These are phyloP conservation scores for Umbelopsis sp. DNA, from an alignment of 371 early-diverging fungal species.

Conservation along the genomic window DNA sequence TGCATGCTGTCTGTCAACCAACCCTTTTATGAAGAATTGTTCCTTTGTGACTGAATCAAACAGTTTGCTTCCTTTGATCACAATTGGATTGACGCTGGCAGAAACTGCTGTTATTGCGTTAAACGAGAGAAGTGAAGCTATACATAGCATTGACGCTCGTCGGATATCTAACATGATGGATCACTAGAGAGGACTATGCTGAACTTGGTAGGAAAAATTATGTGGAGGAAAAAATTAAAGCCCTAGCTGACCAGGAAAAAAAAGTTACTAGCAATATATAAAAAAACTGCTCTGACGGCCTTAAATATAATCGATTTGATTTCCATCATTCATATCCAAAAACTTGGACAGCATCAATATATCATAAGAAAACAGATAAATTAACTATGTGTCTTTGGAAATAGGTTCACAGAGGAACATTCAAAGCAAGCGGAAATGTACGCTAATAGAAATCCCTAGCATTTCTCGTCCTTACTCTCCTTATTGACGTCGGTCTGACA, in stretches of 20 bases:
- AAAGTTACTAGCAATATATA: neutral
- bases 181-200: neutral
- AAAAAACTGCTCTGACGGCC: no score
- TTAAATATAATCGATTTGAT: no score
- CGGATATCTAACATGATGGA: conserved; percentile 6
- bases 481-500: neutral
- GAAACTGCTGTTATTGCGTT: neutral
- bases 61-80: conserved; percentile 72
- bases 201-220: neutral
- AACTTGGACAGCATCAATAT: conserved; percentile 2
- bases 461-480: conserved; percentile 12
- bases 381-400: conserved; percentile 2
- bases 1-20: neutral
- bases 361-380: conserved; percentile 17
- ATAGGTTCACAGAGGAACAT: no score
- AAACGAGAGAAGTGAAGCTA: conserved; percentile 4
- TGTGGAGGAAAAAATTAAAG: neutral
- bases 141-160: conserved; percentile 4
- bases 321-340: no score
- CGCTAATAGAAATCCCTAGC: conserved; percentile 1
- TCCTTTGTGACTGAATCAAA: conserved; percentile 74
- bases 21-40: conserved; percentile 81
- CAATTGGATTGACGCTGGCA: conserved; percentile 55
- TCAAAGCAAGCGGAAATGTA: no score
- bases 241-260: neutral